Evolutionary conservation across 441 rosid species (phyloP).

Genomic region (Rhodomyrtus psidioides): DNA sequence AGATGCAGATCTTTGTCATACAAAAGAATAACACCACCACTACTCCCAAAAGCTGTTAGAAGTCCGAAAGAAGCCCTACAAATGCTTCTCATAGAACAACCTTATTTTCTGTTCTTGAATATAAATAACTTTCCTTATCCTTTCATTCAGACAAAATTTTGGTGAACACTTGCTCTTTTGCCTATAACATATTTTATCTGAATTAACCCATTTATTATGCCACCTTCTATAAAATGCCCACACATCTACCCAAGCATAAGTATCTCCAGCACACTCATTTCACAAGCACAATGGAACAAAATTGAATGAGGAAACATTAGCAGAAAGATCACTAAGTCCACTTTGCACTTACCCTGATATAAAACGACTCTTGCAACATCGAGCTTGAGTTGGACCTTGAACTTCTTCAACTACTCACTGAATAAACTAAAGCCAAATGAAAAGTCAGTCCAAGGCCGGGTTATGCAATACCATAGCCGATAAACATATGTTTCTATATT

Average conservation of each 20-base stretch:
- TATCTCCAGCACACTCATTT: background rate
- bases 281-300: background rate
- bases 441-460: background rate
- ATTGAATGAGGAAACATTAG: background rate
- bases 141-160: background rate
- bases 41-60: background rate
- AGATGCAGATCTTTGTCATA: background rate
- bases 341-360: conserved; percentile 73
- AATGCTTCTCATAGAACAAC: background rate
- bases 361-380: conserved; percentile 90
- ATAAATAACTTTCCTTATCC: background rate
- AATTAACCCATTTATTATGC: background rate
- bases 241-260: background rate
- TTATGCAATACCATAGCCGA: background rate
- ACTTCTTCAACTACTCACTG: conserved; percentile 99
- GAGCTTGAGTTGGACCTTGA: conserved; percentile 95
- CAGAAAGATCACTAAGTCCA: background rate
- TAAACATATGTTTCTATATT: background rate
- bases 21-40: background rate
- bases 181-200: background rate
- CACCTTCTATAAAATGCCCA: background rate
- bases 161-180: background rate
- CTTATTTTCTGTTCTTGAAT: background rate
- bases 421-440: conserved; percentile 9
- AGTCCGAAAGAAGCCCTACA: background rate